Evolutionary conservation across 139 green algal genomes (phyloP), one percentile per base, ranked within the genome.

Genomic region (Zygnema circumcarinatum): DNA sequence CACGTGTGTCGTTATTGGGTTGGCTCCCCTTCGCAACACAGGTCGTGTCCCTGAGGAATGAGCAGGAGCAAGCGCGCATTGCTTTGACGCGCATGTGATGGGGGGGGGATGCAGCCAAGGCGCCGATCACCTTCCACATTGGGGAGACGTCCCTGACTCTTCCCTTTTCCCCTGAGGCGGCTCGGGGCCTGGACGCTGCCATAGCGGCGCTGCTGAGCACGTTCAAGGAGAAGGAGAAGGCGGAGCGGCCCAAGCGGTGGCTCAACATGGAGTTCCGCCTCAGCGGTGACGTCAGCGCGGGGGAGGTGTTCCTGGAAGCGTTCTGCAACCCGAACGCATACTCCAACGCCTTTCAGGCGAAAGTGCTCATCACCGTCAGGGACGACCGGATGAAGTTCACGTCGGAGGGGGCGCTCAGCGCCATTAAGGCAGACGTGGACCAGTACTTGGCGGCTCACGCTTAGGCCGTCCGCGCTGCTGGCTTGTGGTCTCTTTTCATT

Each of bases 261-360:
- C 54, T 79, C 21, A 74, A 22, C 41, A 93, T 92, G 88, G 88
- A 92, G 21, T 92, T 42, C n/a, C n/a, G 36, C 1, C 76, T 90
- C n/a, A 85, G 38, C 11, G 82, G 62, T 2, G 83, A 90, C 2
- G 29, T 86, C 11, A 33, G 1, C 31, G 47, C 32, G 31, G 87
- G 82, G 1, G 67, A 74, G 3, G 87, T 91, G 21, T 39, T 87
- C 35, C 16, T 92, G 1, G 87, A 92, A 67, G 36, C 89, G 1
- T 90, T 92, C 42, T 92, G 88, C 87, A 92, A 92, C 87, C 88
- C 88, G 1, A 92, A 92, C 53, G 88, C 88, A 0, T 92, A 92
- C 67, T 86, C 88, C 2, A 92, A 92, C 72, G 87, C 88, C 7
- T 92, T 92, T 42, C 87, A 92, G 52, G 88, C 88, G 2, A 92